Evolutionary conservation across 805 yeast species (phyloP), one percentile per base, ranked within the genome.

Genomic region (Ogataea ganodermae): DNA sequence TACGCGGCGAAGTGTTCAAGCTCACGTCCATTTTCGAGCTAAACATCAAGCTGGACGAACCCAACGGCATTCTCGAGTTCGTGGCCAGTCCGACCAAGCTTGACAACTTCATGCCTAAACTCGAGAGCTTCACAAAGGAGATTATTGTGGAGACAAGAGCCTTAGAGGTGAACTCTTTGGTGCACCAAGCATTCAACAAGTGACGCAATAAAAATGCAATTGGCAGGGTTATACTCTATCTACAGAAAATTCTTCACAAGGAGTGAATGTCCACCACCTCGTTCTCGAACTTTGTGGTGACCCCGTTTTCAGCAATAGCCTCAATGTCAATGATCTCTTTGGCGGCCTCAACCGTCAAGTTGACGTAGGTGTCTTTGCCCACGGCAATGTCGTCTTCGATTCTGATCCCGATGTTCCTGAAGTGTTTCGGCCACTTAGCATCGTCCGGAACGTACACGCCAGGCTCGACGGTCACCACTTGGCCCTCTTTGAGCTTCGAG

Each of bases 401-500:
- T 58, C 99, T 81, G 21, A 94, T 86, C 1, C 98, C 99, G 42
- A 94, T 84, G 24, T 91, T 91, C 60, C 88, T 84, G 70, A 80
- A 92, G 57, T 81, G 81, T 51, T 78, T 74, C 18, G 99, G 98
- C 76, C 84, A 92, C 48, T 71, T 73, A 45, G 78, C 81, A 56
- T 74, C 74, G 55, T 78, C 74, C 1, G 99, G 98, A 35, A 95
- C 79, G 63, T 94, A 94, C 23, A 94, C 76, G 22, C 99, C 99
- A 0, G 99, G 99, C 65, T 95, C 99, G 20, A 95, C 81, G 1
- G 99, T 94, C 40, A 94, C 74, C 3, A 92, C 97, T 62, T 89
- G 95, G 18, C 91, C 91, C 17, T 73, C 71, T 38, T 67, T 68
- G 39, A 94, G 63, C 26, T 70, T 69, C 18, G 75, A 73, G 46